A percentile compares a stretch with the other conserved stretches of the same genome.
phyloP scores from a whole-genome alignment of 2,329 filamentous ascomycete species.

The Ploettnerulaceae sp. region DNA sequence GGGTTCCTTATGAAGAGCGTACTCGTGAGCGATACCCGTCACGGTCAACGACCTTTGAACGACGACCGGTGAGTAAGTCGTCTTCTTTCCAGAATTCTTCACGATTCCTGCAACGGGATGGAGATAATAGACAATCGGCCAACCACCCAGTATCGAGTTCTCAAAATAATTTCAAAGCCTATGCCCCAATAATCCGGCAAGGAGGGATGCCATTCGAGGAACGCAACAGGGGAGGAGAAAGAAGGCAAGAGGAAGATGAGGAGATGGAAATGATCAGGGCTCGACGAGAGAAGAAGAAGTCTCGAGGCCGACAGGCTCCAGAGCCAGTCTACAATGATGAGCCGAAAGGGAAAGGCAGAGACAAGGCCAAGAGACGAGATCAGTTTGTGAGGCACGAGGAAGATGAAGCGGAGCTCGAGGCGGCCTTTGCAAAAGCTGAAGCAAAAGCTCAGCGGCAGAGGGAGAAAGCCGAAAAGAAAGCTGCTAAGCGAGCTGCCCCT shows the following conservation, averaged over 20 bases:
- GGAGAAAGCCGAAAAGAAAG: constrained; percentile 32
- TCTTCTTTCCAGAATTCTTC: too few relatives aligned
- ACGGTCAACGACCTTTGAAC: too few relatives aligned
- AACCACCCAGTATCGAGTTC: neutral
- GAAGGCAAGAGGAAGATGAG: constrained; percentile 1
- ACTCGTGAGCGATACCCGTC: neutral
- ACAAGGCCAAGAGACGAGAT: constrained; percentile 30
- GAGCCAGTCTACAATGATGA: constrained; percentile 16
- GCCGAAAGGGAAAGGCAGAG: constrained; percentile 28
- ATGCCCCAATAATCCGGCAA: neutral
- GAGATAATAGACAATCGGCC: neutral
- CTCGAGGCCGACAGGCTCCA: constrained; percentile 4
- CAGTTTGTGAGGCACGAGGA: constrained; percentile 29
- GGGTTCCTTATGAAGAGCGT: neutral
- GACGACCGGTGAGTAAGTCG: too few relatives aligned
- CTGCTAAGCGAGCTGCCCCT: constrained; percentile 39
- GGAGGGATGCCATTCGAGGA: neutral
- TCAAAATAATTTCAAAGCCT: neutral
- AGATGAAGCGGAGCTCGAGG: constrained; percentile 30
- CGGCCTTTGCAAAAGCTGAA: constrained; percentile 37
- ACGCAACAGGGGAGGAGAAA: neutral
- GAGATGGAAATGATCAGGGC: constrained; percentile 9
- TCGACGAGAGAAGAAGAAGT: constrained; percentile 8
- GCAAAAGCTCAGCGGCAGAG: constrained; percentile 38
- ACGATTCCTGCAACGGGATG: neutral